These are phyloP conservation scores for Gracilaria gracilis DNA, from an alignment of 23 red algal species.

Conservation along the genomic window DNA sequence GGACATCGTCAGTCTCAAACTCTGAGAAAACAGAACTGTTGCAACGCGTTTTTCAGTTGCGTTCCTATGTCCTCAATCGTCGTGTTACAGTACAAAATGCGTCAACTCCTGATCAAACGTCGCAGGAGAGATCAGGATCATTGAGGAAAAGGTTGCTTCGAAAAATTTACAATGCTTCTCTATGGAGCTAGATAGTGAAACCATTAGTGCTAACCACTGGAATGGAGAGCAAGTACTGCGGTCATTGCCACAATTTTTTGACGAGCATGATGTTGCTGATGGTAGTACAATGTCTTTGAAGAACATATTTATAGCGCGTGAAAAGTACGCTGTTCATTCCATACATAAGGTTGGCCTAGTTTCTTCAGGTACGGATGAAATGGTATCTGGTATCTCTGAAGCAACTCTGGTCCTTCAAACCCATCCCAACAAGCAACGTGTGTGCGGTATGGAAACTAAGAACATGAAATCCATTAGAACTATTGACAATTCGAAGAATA, in stretches of 20 bases:
- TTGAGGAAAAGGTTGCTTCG: too few relatives aligned
- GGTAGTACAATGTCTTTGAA: neutral
- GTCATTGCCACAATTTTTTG: neutral
- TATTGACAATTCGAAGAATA: neutral
- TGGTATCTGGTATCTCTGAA: neutral
- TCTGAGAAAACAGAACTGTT: too few relatives aligned
- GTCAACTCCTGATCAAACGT: too few relatives aligned
- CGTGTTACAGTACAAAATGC: too few relatives aligned
- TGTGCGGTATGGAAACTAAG: neutral
- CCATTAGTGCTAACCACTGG: neutral
- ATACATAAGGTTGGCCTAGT: neutral
- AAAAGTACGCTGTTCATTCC: neutral
- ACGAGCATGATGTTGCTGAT: neutral
- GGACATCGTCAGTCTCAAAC: too few relatives aligned
- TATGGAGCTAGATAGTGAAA: neutral
- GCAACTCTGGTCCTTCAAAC: neutral
- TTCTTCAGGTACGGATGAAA: neutral
- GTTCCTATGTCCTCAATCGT: too few relatives aligned
- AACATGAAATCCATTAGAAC: neutral
- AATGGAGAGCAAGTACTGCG: constrained; percentile 18
- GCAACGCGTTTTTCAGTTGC: too few relatives aligned
- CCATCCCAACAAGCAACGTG: neutral
- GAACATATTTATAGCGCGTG: too few relatives aligned
- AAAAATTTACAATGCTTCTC: too few relatives aligned
- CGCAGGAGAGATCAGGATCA: too few relatives aligned